phyloP scores from a whole-genome alignment of 805 yeast genomes.

The Hanseniaspora nectarophila region DNA sequence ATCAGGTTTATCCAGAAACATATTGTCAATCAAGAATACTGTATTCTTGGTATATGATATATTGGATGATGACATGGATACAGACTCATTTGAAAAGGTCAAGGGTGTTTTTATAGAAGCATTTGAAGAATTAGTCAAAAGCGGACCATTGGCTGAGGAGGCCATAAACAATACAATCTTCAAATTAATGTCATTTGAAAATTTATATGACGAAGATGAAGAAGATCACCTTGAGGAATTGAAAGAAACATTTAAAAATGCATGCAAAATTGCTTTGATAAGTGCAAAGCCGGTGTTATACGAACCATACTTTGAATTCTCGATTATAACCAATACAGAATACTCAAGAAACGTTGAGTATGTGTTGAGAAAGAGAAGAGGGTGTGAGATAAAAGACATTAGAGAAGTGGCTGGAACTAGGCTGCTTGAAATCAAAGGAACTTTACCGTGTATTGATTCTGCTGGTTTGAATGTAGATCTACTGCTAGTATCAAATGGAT shows the following conservation, averaged over 20 bases:
- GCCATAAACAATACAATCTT: constrained; percentile 60
- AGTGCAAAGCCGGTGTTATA: constrained; percentile 65
- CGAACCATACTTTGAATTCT: constrained; percentile 67
- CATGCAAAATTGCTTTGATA: constrained; percentile 69
- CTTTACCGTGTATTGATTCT: constrained; percentile 80
- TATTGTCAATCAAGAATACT: constrained; percentile 70
- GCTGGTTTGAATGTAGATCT: constrained; percentile 82
- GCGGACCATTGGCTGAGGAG: constrained; percentile 90
- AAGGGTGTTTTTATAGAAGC: constrained; percentile 42
- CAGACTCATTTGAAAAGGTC: constrained; percentile 28
- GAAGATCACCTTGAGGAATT: constrained; percentile 59
- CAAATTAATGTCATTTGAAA: constrained; percentile 48
- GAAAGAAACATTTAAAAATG: constrained; percentile 61
- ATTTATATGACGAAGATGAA: constrained; percentile 36
- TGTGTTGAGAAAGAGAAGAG: constrained; percentile 56
- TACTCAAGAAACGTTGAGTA: constrained; percentile 40
- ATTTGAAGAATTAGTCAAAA: constrained; percentile 67
- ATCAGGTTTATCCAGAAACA: constrained; percentile 63
- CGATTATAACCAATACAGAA: constrained; percentile 42
- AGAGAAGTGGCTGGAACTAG: constrained; percentile 62
- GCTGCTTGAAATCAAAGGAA: constrained; percentile 47
- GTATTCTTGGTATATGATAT: constrained; percentile 60
- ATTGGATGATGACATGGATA: constrained; percentile 56
- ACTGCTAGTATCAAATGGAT: constrained; percentile 64
- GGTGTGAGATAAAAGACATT: constrained; percentile 38